Conservation (phyloP, 768 basidiomycete species). For the Lactarius deliciosus region DNA sequence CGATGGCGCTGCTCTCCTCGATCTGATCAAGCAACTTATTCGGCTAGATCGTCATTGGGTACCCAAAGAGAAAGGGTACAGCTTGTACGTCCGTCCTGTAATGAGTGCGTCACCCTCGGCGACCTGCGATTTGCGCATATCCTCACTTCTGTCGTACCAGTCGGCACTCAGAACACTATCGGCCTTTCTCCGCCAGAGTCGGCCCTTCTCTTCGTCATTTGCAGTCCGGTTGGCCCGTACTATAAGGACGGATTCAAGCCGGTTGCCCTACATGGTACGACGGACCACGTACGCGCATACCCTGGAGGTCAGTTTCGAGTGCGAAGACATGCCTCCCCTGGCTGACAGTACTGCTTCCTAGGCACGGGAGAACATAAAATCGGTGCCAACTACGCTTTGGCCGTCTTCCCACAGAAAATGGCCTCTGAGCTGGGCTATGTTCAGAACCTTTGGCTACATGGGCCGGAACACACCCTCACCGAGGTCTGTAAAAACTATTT, state of each 20-base stretch:
- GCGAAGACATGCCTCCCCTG: background rate
- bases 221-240: conserved; percentile 49
- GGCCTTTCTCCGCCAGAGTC: conserved; percentile 51
- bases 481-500: conserved; percentile 43
- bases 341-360: background rate
- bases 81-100: conserved; percentile 51
- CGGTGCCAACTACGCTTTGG: conserved; percentile 63
- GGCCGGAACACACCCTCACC: conserved; percentile 56
- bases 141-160: conserved; percentile 6
- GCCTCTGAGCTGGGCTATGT: conserved; percentile 70
- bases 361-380: conserved; percentile 58
- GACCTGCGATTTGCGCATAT: background rate
- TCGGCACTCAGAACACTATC: conserved; percentile 49
- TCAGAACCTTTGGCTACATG: conserved; percentile 78
- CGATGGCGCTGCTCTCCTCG: conserved; percentile 42
- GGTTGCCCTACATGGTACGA: conserved; percentile 62
- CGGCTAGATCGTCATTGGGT: conserved; percentile 51
- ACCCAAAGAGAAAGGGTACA: conserved; percentile 48
- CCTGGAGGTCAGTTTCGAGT: conserved; percentile 64
- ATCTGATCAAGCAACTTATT: conserved; percentile 49
- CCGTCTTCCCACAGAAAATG: conserved; percentile 60
- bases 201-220: conserved; percentile 51
- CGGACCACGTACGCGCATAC: conserved; percentile 78
- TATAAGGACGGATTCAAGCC: conserved; percentile 52
- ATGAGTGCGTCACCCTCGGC: conserved; percentile 32